Conservation (phyloP, 768 basidiomycete species). For the Lactifluus hygrophoroides region DNA sequence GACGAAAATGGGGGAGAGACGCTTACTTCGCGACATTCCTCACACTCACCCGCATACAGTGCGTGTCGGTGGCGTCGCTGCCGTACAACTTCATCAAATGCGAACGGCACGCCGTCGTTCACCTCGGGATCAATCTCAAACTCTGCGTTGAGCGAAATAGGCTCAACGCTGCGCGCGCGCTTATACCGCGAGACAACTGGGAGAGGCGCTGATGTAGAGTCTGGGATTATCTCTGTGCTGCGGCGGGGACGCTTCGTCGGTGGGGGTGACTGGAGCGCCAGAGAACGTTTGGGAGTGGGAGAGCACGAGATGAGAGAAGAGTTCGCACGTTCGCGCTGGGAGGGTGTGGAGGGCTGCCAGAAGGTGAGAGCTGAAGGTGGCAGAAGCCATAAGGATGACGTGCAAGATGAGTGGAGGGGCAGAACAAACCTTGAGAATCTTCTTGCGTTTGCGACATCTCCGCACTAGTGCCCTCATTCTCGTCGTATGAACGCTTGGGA, state of each 20-base stretch:
- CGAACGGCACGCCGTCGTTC: conserved; percentile 59
- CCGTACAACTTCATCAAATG: conserved; percentile 73
- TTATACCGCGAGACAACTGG: not conserved
- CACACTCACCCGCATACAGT: conserved; percentile 73
- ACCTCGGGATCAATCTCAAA: conserved; percentile 57
- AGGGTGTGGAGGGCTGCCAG: conserved; percentile 10
- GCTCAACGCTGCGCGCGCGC: not conserved
- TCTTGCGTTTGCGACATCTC: conserved; percentile 19
- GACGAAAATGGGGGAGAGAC: not conserved
- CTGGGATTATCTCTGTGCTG: not conserved
- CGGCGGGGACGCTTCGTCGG: conserved; percentile 10
- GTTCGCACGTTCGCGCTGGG: not conserved
- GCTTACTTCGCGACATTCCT: conserved; percentile 69
- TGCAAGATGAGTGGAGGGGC: not conserved
- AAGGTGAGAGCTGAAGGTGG: conserved; percentile 5
- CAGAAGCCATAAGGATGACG: not conserved
- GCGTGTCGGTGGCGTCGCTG: conserved; percentile 50
- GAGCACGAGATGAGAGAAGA: not conserved
- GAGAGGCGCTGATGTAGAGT: not conserved
- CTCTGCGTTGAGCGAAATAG: conserved; percentile 11
- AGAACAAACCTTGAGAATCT: conserved; percentile 16
- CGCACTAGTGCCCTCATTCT: not conserved
- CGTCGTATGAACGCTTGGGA: not conserved
- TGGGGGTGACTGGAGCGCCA: conserved; percentile 1
- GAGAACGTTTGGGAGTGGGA: not conserved